Evolutionary conservation across 2,329 filamentous ascomycete species (phyloP).

Genomic region (Rasamsonia emersonii): DNA sequence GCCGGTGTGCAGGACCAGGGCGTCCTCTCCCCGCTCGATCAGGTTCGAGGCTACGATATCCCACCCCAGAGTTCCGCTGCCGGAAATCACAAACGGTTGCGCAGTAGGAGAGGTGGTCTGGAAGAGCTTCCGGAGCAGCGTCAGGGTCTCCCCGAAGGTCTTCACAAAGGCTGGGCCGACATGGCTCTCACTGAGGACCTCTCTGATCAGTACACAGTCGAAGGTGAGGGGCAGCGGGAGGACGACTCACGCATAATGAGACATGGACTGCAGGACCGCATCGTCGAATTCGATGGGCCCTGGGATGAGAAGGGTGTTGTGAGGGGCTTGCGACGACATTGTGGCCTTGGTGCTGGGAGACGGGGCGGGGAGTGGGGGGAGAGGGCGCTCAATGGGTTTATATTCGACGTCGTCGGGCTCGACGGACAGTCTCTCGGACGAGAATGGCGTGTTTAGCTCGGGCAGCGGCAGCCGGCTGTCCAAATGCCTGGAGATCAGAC

Average conservation of each 20-base stretch:
- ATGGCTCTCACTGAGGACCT: constrained; percentile 69
- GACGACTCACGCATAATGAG: constrained; percentile 58
- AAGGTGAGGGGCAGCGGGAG: no score
- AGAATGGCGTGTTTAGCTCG: constrained; percentile 56
- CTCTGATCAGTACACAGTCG: constrained; percentile 15
- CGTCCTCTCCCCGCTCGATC: constrained; percentile 79
- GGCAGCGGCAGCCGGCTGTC: constrained; percentile 45
- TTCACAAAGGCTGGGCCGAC: constrained; percentile 83
- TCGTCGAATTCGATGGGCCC: constrained; percentile 98
- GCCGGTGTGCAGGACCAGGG: constrained; percentile 85
- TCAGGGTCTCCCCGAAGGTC: constrained; percentile 80
- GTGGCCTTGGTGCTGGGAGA: constrained; percentile 12
- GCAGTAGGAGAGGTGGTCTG: constrained; percentile 73
- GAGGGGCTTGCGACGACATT: constrained; percentile 52
- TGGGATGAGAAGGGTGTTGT: constrained; percentile 80
- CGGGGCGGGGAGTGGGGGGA: constrained; percentile 12
- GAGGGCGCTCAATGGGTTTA: constrained; percentile 30
- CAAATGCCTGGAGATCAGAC: constrained; percentile 55
- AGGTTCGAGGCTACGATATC: constrained; percentile 93
- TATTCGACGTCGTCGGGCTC: constrained; percentile 48
- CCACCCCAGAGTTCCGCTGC: constrained; percentile 94
- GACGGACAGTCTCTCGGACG: constrained; percentile 47
- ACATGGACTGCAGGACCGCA: constrained; percentile 90
- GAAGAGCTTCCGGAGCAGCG: constrained; percentile 86
- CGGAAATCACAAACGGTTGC: constrained; percentile 88